Conservation (phyloP, 495 filamentous ascomycete species). For the Ramalina peruviana region DNA sequence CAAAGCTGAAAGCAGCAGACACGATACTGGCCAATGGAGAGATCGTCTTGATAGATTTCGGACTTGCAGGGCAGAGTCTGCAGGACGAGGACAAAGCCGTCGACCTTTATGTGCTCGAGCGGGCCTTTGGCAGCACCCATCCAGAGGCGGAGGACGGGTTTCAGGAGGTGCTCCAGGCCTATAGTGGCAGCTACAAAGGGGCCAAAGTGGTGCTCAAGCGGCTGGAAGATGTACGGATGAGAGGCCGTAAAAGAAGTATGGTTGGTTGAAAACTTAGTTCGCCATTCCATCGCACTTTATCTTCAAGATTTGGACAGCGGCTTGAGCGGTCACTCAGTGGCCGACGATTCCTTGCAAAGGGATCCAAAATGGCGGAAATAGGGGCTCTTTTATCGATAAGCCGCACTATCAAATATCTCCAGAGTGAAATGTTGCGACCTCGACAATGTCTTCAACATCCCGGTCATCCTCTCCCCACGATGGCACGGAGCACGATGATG, state of each 20-base stretch:
- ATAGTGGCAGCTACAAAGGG: conserved; percentile 45
- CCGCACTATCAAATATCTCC: too few species aligned
- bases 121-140: conserved; percentile 93
- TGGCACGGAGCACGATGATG: conserved; percentile 25
- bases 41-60: conserved; percentile 89
- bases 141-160: conserved; percentile 73
- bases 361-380: too few species aligned
- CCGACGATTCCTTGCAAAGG: too few species aligned
- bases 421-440: too few species aligned
- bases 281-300: too few species aligned
- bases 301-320: too few species aligned
- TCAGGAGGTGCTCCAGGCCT: conserved; percentile 43
- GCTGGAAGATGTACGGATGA: conserved; percentile 85
- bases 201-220: conserved; percentile 51
- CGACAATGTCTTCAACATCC: too few species aligned
- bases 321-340: too few species aligned
- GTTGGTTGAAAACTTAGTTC: conserved; percentile 42
- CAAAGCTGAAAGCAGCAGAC: conserved; percentile 22
- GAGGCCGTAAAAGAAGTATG: conserved; percentile 97
- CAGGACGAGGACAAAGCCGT: conserved; percentile 90
- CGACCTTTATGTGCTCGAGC: conserved; percentile 91
- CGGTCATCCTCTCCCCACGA: neutral
- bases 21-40: conserved; percentile 42
- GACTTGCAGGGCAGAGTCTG: conserved; percentile 67
- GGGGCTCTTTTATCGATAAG: too few species aligned